Percentiles rank a stretch among this genome's conserved stretches.
Conservation (phyloP, 331 rosid species). For the Erythrophleum ivorense region DNA sequence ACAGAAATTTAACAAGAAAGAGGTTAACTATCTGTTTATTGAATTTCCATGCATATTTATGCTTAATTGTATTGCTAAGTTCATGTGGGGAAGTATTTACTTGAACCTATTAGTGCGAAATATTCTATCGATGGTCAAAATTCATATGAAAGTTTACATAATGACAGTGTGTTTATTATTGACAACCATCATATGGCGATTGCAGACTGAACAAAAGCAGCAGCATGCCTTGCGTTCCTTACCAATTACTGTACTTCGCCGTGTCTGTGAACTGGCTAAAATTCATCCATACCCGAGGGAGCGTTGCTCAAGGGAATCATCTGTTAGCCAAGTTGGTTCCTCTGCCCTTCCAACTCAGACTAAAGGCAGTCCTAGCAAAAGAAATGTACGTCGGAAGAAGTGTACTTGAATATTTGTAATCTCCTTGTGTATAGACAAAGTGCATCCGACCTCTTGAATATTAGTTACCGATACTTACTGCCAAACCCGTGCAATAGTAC, state of each 20-base stretch:
- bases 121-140: constrained; percentile 13
- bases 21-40: constrained; percentile 53
- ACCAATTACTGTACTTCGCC: constrained; percentile 65
- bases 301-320: constrained; percentile 59
- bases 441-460: constrained; percentile 41
- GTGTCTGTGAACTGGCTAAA: constrained; percentile 83
- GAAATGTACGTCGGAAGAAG: constrained; percentile 57
- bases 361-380: constrained; percentile 52
- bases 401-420: constrained; percentile 35
- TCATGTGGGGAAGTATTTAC: background rate
- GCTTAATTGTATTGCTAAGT: constrained; percentile 18
- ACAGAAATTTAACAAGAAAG: constrained; percentile 54
- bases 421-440: constrained; percentile 43
- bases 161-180: background rate
- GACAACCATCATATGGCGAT: background rate
- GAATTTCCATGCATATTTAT: background rate
- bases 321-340: constrained; percentile 42
- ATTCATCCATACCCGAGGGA: constrained; percentile 88
- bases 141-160: constrained; percentile 41
- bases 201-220: constrained; percentile 68
- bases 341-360: constrained; percentile 42
- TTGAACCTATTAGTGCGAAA: background rate
- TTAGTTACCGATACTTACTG: no score
- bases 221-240: constrained; percentile 57
- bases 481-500: background rate